Evolutionary conservation across 164 flowering plant genomes (phyloP).

Genomic region (Berberis vulgaris): DNA sequence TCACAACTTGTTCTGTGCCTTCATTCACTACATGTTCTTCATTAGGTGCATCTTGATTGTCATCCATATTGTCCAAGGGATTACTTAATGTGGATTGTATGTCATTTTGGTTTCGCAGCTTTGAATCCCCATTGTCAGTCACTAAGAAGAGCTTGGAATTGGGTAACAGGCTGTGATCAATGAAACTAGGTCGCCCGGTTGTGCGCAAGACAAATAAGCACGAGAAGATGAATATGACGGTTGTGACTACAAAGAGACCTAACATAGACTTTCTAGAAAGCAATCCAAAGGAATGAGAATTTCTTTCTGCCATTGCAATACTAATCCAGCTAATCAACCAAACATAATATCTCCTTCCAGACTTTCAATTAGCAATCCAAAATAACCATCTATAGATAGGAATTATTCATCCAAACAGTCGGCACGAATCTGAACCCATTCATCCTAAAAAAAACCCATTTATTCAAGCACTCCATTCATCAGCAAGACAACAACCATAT

Average conservation of each 20-base stretch:
- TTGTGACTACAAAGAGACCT: slow-evolving; percentile 32
- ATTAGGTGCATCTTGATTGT: no score
- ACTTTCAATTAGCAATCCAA: background rate
- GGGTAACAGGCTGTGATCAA: slow-evolving; percentile 31
- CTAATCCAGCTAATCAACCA: slow-evolving; percentile 5
- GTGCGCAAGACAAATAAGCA: slow-evolving; percentile 68
- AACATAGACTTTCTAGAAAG: slow-evolving; percentile 35
- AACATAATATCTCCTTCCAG: background rate
- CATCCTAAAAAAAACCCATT: no score
- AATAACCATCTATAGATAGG: background rate
- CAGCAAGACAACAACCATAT: no score
- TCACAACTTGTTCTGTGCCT: slow-evolving; percentile 7
- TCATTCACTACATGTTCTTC: slow-evolving; percentile 3
- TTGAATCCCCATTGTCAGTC: slow-evolving; percentile 8
- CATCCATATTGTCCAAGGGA: slow-evolving; percentile 2
- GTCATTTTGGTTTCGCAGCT: slow-evolving; percentile 12
- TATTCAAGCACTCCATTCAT: no score
- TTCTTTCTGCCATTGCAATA: slow-evolving; percentile 40
- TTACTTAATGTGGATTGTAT: slow-evolving; percentile 8
- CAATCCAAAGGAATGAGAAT: slow-evolving; percentile 24
- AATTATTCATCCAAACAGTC: no score
- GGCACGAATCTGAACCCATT: no score
- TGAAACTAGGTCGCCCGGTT: slow-evolving; percentile 27
- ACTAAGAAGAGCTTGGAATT: slow-evolving; percentile 20
- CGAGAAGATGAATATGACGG: slow-evolving; percentile 47